Conservation (phyloP, 2,329 filamentous ascomycete genomes). For the Colletotrichum kahawae region DNA sequence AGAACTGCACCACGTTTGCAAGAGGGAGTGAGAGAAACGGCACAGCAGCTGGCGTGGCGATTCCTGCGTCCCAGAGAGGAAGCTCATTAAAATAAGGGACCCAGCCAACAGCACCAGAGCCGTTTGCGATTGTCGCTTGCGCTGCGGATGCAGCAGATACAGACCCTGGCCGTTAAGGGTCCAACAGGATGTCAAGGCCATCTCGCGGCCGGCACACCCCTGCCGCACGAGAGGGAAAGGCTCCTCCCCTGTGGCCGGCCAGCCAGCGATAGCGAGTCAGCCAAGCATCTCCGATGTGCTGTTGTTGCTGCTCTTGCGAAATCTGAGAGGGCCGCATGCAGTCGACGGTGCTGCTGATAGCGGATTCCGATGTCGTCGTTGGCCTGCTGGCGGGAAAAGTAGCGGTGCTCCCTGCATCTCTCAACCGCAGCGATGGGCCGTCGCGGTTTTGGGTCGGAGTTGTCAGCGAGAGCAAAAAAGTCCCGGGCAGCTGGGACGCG, state of each 20-base stretch:
- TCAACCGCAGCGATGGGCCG: neutral
- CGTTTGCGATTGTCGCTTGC: neutral
- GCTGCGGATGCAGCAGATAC: neutral
- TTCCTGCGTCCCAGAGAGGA: neutral
- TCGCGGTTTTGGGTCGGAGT: neutral
- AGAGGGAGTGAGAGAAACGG: neutral
- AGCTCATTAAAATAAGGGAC: neutral
- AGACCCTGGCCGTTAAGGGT: neutral
- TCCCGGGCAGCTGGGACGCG: neutral
- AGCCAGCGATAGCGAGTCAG: slow-evolving; percentile 3
- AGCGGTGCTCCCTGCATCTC: neutral
- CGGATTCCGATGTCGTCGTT: neutral
- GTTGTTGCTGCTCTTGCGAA: neutral
- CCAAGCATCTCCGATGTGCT: neutral
- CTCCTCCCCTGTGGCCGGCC: neutral
- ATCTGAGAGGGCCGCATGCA: neutral
- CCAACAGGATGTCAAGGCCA: neutral
- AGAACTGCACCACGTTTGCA: neutral
- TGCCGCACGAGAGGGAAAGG: neutral
- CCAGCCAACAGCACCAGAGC: neutral
- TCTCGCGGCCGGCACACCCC: neutral
- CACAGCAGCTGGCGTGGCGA: neutral
- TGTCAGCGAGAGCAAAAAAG: neutral
- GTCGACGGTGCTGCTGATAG: neutral
- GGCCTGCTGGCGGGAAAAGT: neutral